A percentile compares a stretch with the other conserved stretches of the same genome.
Evolutionary conservation across 2,329 filamentous ascomycete species (phyloP).

Genomic region (Lachnellula subtilissima): DNA sequence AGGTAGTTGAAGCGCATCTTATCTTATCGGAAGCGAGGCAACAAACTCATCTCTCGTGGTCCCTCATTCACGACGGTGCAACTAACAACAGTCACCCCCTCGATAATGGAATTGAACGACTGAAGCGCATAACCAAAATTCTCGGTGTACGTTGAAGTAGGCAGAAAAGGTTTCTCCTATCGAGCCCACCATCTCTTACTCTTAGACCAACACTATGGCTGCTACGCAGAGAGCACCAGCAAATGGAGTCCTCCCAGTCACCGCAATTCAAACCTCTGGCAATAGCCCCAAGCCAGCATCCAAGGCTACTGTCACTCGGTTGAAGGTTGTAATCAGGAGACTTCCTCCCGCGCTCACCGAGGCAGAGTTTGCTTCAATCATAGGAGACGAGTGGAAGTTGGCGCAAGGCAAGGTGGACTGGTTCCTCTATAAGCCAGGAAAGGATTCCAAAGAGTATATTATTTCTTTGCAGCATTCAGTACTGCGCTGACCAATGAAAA

Average conservation of each 20-base stretch:
- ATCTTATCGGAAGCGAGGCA: background rate
- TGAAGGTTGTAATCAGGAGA: constrained; percentile 81
- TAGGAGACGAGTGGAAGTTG: constrained; percentile 77
- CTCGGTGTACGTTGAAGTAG: background rate
- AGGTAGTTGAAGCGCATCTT: too few relatives aligned
- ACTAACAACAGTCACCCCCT: background rate
- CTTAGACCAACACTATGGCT: constrained; percentile 13
- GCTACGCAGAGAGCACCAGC: constrained; percentile 33
- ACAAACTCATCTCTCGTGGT: background rate
- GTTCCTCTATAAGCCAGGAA: constrained; percentile 67
- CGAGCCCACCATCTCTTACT: background rate
- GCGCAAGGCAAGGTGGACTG: constrained; percentile 83
- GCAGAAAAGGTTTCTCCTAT: background rate
- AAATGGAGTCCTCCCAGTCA: constrained; percentile 51
- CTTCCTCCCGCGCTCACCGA: constrained; percentile 82
- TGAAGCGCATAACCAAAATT: background rate
- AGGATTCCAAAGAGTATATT: constrained; percentile 77
- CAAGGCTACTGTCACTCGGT: constrained; percentile 49
- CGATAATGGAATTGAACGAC: background rate
- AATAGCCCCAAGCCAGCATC: constrained; percentile 35
- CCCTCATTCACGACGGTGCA: background rate
- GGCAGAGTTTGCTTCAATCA: constrained; percentile 64
- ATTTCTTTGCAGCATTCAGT: background rate
- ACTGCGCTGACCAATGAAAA: constrained; percentile 32
- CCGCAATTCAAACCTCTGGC: constrained; percentile 41